Percentiles rank a stretch among this genome's conserved stretches.
phyloP scores from a whole-genome alignment of 1,284 basidiomycete species.

The Trametes sp. region DNA sequence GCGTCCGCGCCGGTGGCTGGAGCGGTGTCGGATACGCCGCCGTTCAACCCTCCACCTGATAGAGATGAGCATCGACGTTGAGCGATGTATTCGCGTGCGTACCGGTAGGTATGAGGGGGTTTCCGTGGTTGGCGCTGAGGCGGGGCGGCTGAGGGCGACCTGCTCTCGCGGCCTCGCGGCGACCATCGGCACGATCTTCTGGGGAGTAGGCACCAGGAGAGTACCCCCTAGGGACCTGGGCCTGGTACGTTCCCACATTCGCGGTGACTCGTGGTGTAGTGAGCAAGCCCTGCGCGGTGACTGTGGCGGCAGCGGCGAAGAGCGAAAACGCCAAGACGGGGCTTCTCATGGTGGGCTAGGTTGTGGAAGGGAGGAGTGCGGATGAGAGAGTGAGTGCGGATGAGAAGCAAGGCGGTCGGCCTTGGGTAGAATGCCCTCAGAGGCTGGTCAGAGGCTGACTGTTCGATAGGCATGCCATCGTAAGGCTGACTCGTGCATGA shows the following conservation, averaged over 20 bases:
- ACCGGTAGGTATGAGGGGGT: background rate
- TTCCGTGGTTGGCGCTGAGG: background rate
- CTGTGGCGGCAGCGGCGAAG: slow-evolving; percentile 33
- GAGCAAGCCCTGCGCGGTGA: slow-evolving; percentile 13
- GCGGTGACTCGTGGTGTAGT: slow-evolving; percentile 5
- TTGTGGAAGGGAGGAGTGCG: background rate
- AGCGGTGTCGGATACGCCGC: slow-evolving; percentile 21
- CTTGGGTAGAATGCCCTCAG: too few relatives aligned
- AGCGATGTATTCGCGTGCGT: background rate
- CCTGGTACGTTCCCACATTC: slow-evolving; percentile 1
- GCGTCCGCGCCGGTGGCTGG: slow-evolving; percentile 22
- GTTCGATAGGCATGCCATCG: background rate
- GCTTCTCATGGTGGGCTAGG: slow-evolving; percentile 33
- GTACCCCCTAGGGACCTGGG: slow-evolving; percentile 8
- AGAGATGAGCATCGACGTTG: background rate
- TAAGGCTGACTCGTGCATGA: background rate
- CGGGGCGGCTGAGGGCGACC: slow-evolving; percentile 1
- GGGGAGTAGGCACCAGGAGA: background rate
- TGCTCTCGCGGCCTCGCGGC: background rate
- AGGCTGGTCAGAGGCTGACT: background rate
- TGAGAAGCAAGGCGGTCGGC: background rate
- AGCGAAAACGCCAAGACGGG: slow-evolving; percentile 36
- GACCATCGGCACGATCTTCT: background rate
- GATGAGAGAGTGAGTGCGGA: background rate
- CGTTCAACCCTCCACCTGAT: slow-evolving; percentile 8